Evolutionary conservation across 2,329 filamentous ascomycete species (phyloP).

Genomic region (Diaporthe capsici): DNA sequence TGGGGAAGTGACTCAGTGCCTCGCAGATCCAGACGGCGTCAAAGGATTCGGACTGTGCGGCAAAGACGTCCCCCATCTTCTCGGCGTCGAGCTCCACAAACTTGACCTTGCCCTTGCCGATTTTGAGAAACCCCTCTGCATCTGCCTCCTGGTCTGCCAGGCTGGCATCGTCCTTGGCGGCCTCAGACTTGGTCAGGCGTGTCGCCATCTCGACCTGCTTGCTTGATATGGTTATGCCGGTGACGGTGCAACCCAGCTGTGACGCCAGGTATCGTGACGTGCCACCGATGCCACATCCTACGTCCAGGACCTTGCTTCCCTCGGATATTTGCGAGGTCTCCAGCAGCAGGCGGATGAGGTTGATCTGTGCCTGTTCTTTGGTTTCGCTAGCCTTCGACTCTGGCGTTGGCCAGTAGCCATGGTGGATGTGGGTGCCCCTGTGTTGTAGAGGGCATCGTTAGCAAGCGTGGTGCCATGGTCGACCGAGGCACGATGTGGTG

Average conservation of each 20-base stretch:
- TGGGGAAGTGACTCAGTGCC: slow-evolving; percentile 71
- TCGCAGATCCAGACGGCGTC: slow-evolving; percentile 75
- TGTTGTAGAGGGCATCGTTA: slow-evolving; percentile 14
- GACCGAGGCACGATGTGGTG: background rate
- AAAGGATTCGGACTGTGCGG: slow-evolving; percentile 56
- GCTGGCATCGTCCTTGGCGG: slow-evolving; percentile 43
- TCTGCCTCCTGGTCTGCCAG: slow-evolving; percentile 43
- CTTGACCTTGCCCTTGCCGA: slow-evolving; percentile 62
- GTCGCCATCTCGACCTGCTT: slow-evolving; percentile 72
- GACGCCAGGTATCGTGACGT: slow-evolving; percentile 70
- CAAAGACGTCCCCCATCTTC: slow-evolving; percentile 69
- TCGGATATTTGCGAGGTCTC: slow-evolving; percentile 58
- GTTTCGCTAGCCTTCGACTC: slow-evolving; percentile 62
- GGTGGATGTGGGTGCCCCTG: slow-evolving; percentile 75
- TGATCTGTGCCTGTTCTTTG: slow-evolving; percentile 71
- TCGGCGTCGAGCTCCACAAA: slow-evolving; percentile 74
- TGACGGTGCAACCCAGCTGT: slow-evolving; percentile 65
- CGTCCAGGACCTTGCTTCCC: slow-evolving; percentile 65
- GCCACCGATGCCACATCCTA: slow-evolving; percentile 73
- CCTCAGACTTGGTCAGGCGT: slow-evolving; percentile 59
- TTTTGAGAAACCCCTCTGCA: slow-evolving; percentile 52
- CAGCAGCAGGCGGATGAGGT: slow-evolving; percentile 69
- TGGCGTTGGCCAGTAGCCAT: slow-evolving; percentile 69
- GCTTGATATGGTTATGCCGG: slow-evolving; percentile 72
- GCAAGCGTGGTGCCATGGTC: background rate